These are phyloP conservation scores for Annulohypoxylon moriforme DNA, from an alignment of 495 filamentous ascomycete genomes.

Conservation along the genomic window DNA sequence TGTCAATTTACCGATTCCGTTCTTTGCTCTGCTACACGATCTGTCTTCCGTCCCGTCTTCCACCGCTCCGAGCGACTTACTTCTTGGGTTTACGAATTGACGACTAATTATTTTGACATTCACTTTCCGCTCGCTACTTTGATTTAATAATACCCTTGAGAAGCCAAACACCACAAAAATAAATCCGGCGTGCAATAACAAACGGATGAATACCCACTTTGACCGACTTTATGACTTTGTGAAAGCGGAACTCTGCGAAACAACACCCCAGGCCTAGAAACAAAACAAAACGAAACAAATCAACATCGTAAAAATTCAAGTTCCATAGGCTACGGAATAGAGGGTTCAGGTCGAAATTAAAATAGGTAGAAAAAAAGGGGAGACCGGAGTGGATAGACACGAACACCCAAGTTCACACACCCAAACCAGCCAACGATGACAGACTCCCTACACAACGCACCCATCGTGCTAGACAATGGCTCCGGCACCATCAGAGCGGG, in stretches of 20 bases:
- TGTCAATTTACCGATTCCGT: slow-evolving; percentile 1
- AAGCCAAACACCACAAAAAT: not conserved
- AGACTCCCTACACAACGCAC: slow-evolving; percentile 93
- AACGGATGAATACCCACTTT: slow-evolving; percentile 29
- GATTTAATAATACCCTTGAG: slow-evolving; percentile 28
- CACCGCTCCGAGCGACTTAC: slow-evolving; percentile 8
- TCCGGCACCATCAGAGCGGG: slow-evolving; percentile 97
- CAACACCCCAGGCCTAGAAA: not conserved
- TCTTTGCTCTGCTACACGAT: slow-evolving; percentile 12
- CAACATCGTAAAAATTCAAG: not conserved
- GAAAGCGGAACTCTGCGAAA: slow-evolving; percentile 2
- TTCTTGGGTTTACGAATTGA: slow-evolving; percentile 37
- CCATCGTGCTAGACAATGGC: slow-evolving; percentile 99
- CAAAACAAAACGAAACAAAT: not conserved
- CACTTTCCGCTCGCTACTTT: slow-evolving; percentile 1
- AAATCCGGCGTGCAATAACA: slow-evolving; percentile 8
- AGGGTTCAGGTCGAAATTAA: slow-evolving; percentile 17
- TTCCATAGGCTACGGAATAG: slow-evolving; percentile 19
- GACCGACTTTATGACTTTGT: not conserved
- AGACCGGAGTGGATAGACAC: slow-evolving; percentile 33
- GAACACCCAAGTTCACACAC: slow-evolving; percentile 23
- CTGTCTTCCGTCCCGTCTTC: not conserved
- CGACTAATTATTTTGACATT: slow-evolving; percentile 18
- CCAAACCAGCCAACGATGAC: slow-evolving; percentile 68
- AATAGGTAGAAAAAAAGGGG: slow-evolving; percentile 12